phyloP scores from a whole-genome alignment of 1,139 yeast species.

The Suhomyces chickasaworum region DNA sequence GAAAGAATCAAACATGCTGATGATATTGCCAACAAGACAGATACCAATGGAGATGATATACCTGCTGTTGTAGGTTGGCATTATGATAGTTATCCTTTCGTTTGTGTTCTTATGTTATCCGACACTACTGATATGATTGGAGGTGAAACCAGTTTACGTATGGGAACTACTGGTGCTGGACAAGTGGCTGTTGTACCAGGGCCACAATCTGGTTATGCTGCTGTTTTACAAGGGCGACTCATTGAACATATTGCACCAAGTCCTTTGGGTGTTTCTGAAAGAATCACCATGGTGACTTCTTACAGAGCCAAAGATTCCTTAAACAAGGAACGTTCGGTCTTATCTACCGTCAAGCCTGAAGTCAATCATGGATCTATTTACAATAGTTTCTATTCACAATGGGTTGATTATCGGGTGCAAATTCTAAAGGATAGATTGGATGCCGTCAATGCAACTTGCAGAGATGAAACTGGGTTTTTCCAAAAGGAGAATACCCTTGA shows the following conservation, averaged over 20 bases:
- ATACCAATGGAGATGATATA: neutral
- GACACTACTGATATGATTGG: neutral
- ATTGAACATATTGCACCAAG: neutral
- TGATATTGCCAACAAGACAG: neutral
- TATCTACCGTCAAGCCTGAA: neutral
- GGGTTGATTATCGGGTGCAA: neutral
- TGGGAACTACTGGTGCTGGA: neutral
- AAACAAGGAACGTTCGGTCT: neutral
- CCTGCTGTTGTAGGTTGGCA: neutral
- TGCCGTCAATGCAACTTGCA: neutral
- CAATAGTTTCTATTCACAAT: neutral
- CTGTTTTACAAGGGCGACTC: neutral
- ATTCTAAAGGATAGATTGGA: neutral
- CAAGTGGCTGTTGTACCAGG: neutral
- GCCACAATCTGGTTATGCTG: neutral
- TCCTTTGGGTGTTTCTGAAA: neutral
- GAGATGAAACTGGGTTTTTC: neutral
- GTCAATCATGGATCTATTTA: neutral
- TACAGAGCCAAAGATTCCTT: neutral
- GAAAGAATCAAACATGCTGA: neutral
- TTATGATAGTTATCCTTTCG: neutral
- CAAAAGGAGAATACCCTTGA: slow-evolving; percentile 20
- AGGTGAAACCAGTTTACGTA: neutral
- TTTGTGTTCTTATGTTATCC: neutral
- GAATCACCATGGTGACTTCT: neutral